phyloP scores from a whole-genome alignment of 2,329 filamentous ascomycete genomes.

The Fusarium tjaetaba region DNA sequence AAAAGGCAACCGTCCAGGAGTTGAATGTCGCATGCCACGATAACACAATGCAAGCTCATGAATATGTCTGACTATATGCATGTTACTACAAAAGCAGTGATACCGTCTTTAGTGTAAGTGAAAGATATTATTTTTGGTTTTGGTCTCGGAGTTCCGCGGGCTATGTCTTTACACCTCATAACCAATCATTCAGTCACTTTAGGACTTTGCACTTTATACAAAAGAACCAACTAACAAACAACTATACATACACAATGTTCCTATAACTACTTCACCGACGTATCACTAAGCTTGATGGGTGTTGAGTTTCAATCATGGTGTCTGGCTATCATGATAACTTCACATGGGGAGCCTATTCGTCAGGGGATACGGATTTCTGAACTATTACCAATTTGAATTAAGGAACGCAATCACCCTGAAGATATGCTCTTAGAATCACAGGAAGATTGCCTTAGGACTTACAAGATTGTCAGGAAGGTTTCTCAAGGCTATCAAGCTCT shows the following conservation, averaged over 20 bases:
- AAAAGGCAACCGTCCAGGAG: background rate
- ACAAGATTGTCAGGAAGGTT: background rate
- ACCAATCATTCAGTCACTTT: background rate
- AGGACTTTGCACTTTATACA: background rate
- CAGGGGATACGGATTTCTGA: background rate
- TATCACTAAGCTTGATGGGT: background rate
- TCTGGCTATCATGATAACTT: background rate
- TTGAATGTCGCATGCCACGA: background rate
- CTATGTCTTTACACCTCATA: background rate
- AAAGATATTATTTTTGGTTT: background rate
- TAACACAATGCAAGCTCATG: background rate
- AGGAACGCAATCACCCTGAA: background rate
- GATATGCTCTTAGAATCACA: background rate
- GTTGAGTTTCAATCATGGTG: background rate
- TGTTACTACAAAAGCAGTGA: background rate
- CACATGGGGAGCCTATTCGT: background rate
- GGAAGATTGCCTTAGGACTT: background rate
- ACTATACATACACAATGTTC: background rate
- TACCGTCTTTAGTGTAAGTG: background rate
- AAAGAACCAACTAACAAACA: background rate
- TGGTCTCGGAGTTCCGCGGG: background rate
- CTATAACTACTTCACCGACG: background rate
- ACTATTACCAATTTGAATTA: background rate
- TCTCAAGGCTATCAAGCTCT: background rate
- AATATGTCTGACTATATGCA: background rate